Conservation (phyloP, 75 land plant genomes). For the Cunninghamia lanceolata region DNA sequence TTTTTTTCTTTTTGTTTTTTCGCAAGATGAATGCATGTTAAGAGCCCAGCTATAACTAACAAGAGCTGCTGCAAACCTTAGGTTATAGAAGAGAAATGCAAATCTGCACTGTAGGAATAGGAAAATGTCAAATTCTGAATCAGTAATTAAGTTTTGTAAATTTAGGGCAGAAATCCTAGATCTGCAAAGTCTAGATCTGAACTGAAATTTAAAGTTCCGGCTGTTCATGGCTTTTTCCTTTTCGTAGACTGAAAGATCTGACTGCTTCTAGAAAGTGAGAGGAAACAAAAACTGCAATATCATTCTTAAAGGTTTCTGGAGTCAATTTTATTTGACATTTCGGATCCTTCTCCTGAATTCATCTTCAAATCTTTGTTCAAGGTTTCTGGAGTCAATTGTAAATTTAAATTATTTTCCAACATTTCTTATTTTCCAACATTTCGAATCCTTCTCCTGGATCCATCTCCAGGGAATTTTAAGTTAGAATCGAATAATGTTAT, state of each 20-base stretch:
- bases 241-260: neutral
- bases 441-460: neutral
- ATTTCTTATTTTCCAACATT: too few relatives aligned
- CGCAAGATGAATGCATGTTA: neutral
- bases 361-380: too few relatives aligned
- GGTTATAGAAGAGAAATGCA: neutral
- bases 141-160: neutral
- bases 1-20: neutral
- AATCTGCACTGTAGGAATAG: neutral
- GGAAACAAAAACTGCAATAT: neutral
- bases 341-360: too few relatives aligned
- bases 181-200: neutral
- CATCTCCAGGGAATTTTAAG: neutral
- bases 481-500: too few relatives aligned
- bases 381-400: too few relatives aligned
- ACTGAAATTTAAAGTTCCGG: neutral
- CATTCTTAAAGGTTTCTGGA: neutral
- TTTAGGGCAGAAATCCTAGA: neutral
- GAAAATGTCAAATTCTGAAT: neutral
- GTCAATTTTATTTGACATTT: too few relatives aligned
- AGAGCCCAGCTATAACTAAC: too few relatives aligned
- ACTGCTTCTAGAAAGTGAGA: neutral
- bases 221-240: neutral
- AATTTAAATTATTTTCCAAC: too few relatives aligned
- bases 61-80: neutral